Base-by-base conservation (phyloP, 306 rosid genomes). In the Senna tora region DNA sequence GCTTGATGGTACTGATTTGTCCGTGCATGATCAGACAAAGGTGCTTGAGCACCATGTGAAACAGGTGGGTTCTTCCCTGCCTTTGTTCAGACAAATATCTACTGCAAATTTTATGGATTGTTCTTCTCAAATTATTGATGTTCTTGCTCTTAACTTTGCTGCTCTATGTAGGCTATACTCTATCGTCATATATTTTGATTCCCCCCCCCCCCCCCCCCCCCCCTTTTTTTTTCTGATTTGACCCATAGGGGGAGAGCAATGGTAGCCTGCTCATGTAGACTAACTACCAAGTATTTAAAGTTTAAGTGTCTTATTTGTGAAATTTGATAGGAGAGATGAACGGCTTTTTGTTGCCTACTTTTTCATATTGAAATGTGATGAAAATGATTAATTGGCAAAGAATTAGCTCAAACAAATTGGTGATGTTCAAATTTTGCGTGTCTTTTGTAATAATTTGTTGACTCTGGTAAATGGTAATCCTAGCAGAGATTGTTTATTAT, bases 1-100 rank as follows among this genome's bases (percentile, higher is more conserved):
- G 77, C 58, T 87, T 16, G 87, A 77, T 73, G 81, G 79, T 65
- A 66, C 65, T 49, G 85, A 69, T 49, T 52, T 65, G 51, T 80
- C 90, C 66, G 77, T 81, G 77, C 89, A 70, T 77, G 91, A 88
- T 70, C 89, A 61, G 57, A 38, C 77, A 14, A 86, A 87, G 79
- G 71, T 80, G 85, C 79, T 75, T 20, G 97, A 89, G 75, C 86
- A 79, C 75, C 87, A 84, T 45, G 84, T 79, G 63, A 84, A 79
- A 81, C 87, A 87, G 94, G 94, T 89, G 73, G 64, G 58, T 16
- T 62, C 39, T 52, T 67, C 33, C 45, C 52, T 49, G 51, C 54
- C 30, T 36, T 72, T 56, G 32, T 62, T 69, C 45, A 65, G 62
- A 64, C 13, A 13, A 7, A 11, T 20, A 38, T 38, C 33, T 38